Conservation (phyloP, 345 rosid species). For the Eucalyptus cladocalyx region DNA sequence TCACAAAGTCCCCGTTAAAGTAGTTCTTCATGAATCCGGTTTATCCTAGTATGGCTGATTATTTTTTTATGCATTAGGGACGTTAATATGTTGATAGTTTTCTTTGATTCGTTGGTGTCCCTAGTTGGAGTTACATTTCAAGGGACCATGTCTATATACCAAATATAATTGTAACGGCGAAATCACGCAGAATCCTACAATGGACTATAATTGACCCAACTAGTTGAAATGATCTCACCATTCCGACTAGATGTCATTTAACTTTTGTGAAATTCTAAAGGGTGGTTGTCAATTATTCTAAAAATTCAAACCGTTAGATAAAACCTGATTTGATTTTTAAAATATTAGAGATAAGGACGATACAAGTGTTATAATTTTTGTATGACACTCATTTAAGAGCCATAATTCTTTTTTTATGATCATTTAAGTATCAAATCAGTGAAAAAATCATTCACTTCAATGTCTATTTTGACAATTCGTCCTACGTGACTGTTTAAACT, state of each 20-base stretch:
- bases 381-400: no score
- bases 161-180: accelerated
- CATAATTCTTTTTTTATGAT: accelerated
- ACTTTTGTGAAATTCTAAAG: neutral
- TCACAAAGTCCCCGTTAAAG: neutral
- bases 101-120: neutral
- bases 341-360: accelerated
- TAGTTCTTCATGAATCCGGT: neutral
- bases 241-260: neutral
- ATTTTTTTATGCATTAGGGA: neutral
- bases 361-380: neutral
- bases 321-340: neutral
- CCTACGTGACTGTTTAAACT: neutral
- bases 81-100: neutral
- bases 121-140: neutral
- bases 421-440: accelerated
- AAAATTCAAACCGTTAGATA: neutral
- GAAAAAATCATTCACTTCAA: neutral
- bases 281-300: neutral
- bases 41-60: neutral
- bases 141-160: neutral
- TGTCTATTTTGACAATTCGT: accelerated
- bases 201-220: neutral
- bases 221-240: neutral
- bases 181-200: accelerated